Percentiles rank a stretch among this genome's conserved stretches.
Evolutionary conservation across 1,139 yeast genomes (phyloP).

Genomic region (Geotrichum klebahnii): DNA sequence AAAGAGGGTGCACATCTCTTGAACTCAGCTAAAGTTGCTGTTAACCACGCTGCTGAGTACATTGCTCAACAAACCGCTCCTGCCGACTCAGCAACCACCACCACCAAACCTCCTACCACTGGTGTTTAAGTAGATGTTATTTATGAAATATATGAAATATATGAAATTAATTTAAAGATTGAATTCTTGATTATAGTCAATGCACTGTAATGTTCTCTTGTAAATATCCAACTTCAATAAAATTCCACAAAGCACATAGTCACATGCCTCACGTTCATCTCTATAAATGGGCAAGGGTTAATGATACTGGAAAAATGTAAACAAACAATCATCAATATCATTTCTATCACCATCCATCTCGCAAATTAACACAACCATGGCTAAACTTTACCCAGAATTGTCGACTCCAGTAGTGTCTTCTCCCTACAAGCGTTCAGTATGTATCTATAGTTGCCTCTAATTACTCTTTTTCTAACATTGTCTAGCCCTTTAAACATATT

Average conservation of each 20-base stretch:
- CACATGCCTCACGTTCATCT: no score
- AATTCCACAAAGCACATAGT: no score
- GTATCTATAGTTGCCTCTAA: background rate
- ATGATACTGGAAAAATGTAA: background rate
- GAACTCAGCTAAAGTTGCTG: slow-evolving; percentile 15
- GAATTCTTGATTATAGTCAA: no score
- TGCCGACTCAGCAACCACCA: background rate
- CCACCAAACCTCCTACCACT: background rate
- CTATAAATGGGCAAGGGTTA: slow-evolving; percentile 9
- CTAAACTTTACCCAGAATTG: slow-evolving; percentile 10
- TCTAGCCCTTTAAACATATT: slow-evolving; percentile 18
- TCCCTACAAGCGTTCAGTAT: slow-evolving; percentile 17
- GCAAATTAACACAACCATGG: background rate
- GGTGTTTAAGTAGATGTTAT: background rate
- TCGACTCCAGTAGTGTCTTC: slow-evolving; percentile 6
- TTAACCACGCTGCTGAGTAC: slow-evolving; percentile 21
- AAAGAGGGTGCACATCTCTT: slow-evolving; percentile 10
- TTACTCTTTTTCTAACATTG: background rate
- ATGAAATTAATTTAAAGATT: no score
- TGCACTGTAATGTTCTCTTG: no score
- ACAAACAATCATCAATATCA: background rate
- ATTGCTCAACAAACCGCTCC: slow-evolving; percentile 10
- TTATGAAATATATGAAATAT: background rate
- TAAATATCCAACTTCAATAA: no score
- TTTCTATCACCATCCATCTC: background rate